These are phyloP conservation scores for Fonsecaea erecta DNA, from an alignment of 2,329 filamentous ascomycete genomes.

Conservation along the genomic window DNA sequence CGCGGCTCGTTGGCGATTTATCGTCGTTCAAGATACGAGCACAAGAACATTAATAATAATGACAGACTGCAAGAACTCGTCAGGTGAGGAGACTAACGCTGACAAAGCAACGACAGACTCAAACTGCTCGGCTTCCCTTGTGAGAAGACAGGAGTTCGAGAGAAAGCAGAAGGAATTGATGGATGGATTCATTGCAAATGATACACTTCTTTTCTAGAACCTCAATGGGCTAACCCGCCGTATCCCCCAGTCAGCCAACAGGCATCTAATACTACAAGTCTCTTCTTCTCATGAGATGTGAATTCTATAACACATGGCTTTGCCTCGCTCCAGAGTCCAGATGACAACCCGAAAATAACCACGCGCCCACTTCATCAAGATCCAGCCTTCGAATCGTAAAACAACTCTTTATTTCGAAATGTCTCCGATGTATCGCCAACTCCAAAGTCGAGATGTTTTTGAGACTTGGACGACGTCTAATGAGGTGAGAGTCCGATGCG, in stretches of 20 bases:
- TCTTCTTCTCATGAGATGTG: conserved; percentile 15
- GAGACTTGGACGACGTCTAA: background rate
- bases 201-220: conserved; percentile 6
- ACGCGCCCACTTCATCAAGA: background rate
- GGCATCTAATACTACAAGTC: conserved; percentile 19
- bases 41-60: background rate
- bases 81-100: background rate
- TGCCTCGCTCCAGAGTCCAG: conserved; percentile 3
- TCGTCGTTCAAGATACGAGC: background rate
- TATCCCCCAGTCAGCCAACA: background rate
- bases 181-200: background rate
- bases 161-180: background rate
- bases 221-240: background rate
- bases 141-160: background rate
- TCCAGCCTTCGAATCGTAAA: background rate
- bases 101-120: background rate
- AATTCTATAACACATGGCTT: conserved; percentile 2
- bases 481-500: background rate
- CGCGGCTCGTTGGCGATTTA: too few relatives aligned
- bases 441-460: background rate
- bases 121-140: background rate
- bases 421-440: background rate
- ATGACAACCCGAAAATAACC: conserved; percentile 8
- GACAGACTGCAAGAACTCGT: background rate
- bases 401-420: background rate